These are phyloP conservation scores for Colletotrichum sp. DNA, from an alignment of 2,329 filamentous ascomycete genomes.

Conservation along the genomic window DNA sequence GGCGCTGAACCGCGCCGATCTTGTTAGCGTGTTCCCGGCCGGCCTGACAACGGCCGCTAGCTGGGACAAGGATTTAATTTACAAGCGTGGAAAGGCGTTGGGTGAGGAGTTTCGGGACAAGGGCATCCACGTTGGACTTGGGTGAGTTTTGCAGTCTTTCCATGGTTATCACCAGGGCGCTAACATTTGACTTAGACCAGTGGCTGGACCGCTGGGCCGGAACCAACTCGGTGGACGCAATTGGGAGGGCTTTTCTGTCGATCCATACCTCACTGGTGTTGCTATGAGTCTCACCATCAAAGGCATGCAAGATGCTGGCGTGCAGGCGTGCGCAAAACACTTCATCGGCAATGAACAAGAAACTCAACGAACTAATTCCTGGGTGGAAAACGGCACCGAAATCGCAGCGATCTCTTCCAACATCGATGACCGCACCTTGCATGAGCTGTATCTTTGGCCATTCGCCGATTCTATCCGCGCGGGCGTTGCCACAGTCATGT, in stretches of 20 bases:
- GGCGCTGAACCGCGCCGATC: constrained; percentile 57
- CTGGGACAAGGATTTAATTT: constrained; percentile 79
- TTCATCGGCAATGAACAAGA: constrained; percentile 76
- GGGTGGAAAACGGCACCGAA: constrained; percentile 51
- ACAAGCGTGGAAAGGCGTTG: constrained; percentile 70
- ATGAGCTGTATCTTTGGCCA: constrained; percentile 72
- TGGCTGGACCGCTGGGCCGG: constrained; percentile 77
- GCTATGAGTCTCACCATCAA: constrained; percentile 67
- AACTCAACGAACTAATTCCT: constrained; percentile 48
- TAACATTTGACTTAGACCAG: constrained; percentile 48
- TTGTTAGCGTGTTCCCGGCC: constrained; percentile 70
- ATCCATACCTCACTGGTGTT: constrained; percentile 75
- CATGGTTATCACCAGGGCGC: neutral
- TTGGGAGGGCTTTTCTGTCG: constrained; percentile 84
- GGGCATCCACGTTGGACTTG: constrained; percentile 77
- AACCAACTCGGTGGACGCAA: constrained; percentile 77
- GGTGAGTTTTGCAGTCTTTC: constrained; percentile 30
- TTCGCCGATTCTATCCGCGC: constrained; percentile 73
- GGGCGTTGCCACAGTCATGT: constrained; percentile 73
- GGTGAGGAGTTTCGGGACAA: constrained; percentile 73
- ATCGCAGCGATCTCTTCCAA: constrained; percentile 60
- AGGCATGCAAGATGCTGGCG: constrained; percentile 54
- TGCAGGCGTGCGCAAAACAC: constrained; percentile 54
- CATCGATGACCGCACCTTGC: constrained; percentile 69
- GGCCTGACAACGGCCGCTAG: constrained; percentile 81